Percentiles rank a stretch among this genome's conserved stretches.
Evolutionary conservation across 2,329 filamentous ascomycete genomes (phyloP).

Genomic region (Fusarium oligoseptatum): DNA sequence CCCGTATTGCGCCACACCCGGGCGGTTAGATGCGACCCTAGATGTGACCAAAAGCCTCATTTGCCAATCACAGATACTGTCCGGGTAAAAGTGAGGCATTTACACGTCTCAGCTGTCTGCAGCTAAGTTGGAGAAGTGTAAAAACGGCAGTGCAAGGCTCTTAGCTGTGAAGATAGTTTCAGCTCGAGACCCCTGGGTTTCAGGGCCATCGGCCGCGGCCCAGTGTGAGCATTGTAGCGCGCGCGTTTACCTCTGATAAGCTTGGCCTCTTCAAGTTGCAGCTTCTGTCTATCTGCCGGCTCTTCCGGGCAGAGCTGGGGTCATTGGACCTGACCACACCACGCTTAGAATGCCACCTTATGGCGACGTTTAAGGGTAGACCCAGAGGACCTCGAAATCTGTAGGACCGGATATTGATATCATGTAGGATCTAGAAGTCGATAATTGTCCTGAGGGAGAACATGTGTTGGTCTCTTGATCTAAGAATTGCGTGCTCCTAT

Average conservation of each 20-base stretch:
- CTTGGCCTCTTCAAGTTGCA: background rate
- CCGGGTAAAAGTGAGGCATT: background rate
- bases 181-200: background rate
- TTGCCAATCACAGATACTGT: background rate
- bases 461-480: too few species aligned
- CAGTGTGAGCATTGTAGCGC: background rate
- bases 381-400: too few species aligned
- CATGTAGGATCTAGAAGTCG: too few species aligned
- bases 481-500: too few species aligned
- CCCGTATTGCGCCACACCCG: background rate
- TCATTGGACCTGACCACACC: background rate
- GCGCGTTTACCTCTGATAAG: background rate
- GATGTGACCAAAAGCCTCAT: background rate
- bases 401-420: too few species aligned
- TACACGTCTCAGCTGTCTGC: background rate
- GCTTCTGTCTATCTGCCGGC: background rate
- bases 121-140: background rate
- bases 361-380: too few species aligned
- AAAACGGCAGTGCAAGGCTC: background rate
- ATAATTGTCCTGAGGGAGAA: too few species aligned
- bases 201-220: background rate
- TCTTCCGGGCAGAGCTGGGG: background rate
- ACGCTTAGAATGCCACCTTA: too few species aligned
- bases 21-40: slow-evolving; percentile 1
- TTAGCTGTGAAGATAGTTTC: background rate